Base-by-base conservation (phyloP, 2,329 filamentous ascomycete species). In the Calonectria fujianensis region DNA sequence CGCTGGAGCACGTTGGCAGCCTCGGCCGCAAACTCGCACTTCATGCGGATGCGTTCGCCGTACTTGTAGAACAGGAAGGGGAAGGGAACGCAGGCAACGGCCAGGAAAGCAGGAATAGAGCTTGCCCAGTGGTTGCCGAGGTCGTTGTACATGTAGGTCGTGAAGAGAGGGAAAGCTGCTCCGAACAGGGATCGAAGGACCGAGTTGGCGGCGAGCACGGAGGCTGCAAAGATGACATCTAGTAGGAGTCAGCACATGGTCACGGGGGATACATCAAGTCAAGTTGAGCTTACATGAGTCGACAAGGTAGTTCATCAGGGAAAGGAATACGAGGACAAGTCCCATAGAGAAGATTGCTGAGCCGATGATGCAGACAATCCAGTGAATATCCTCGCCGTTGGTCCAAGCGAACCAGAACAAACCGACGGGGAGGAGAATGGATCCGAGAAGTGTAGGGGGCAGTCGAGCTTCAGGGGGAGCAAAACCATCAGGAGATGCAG, bases 31-130 rank as follows among this genome's bases (percentile, higher is more conserved):
- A 90, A 96, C 85, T 93, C 93, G 88, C 94, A 95, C 81, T 88
- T 90, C 82, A 89, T 86, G 29, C 94, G 89, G 79, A 96, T 93
- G 13, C 68, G 66, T 45, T 81, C 35, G 76, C 94, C 94, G 82
- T 95, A 95, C 79, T 90, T 92, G 86, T 94, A 94, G 84, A 96
- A 95, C 20, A 96, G 83, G 83, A 94, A 93, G 0, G 94, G 94
- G 80, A 94, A 93, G 0, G 94, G 94, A 24, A 95, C 87, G 83
- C 94, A 96, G 14, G 89, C 89, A 4, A 96, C 83, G 0, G 94
- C 91, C 4, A 96, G 87, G 85, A 96, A 96, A 0, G 92, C 95
- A 0, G 94, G 94, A 18, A 96, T 86, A 0, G 91, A 92, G 41
- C 89, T 92, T 1, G 93, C 94, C 94, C 94, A 96, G 85, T 96